Evolutionary conservation across 163 green algal species (phyloP).

Genomic region (Trebouxia gelatinosa): DNA sequence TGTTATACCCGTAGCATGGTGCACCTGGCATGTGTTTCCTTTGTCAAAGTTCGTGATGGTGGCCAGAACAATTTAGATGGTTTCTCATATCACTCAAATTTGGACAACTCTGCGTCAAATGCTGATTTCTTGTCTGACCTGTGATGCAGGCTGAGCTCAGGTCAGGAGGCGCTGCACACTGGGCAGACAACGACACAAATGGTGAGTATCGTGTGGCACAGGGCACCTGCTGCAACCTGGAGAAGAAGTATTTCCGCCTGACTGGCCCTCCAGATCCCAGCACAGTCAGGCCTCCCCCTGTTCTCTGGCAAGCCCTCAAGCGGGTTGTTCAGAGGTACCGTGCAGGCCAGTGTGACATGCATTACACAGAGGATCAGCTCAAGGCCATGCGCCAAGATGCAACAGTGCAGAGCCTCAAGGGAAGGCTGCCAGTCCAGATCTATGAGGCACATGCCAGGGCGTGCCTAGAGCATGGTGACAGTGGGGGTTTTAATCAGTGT

Average conservation of each 20-base stretch:
- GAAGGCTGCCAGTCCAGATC: conserved; percentile 63
- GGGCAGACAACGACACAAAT: too few species aligned
- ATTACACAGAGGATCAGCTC: conserved; percentile 87
- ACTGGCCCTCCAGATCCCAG: conserved; percentile 72
- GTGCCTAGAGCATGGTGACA: conserved; percentile 85
- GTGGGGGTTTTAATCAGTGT: conserved; percentile 90
- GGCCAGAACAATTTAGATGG: too few species aligned
- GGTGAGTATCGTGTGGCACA: too few species aligned
- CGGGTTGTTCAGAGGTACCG: conserved; percentile 64
- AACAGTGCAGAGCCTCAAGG: conserved; percentile 83
- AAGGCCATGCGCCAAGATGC: conserved; percentile 93
- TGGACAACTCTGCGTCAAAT: too few species aligned
- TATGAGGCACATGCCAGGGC: conserved; percentile 84
- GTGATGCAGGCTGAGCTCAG: too few species aligned
- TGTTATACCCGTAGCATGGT: too few species aligned
- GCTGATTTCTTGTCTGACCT: too few species aligned
- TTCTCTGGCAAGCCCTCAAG: conserved; percentile 66
- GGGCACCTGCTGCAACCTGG: conserved; percentile 31
- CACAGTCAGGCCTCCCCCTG: conserved; percentile 69
- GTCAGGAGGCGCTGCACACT: too few species aligned
- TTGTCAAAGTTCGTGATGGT: too few species aligned
- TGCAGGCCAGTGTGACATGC: conserved; percentile 53
- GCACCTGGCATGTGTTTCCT: too few species aligned
- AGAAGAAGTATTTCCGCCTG: conserved; percentile 92
- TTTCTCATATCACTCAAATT: too few species aligned